Conservation (phyloP, 768 basidiomycete species). For the Boletus subparvulus region DNA sequence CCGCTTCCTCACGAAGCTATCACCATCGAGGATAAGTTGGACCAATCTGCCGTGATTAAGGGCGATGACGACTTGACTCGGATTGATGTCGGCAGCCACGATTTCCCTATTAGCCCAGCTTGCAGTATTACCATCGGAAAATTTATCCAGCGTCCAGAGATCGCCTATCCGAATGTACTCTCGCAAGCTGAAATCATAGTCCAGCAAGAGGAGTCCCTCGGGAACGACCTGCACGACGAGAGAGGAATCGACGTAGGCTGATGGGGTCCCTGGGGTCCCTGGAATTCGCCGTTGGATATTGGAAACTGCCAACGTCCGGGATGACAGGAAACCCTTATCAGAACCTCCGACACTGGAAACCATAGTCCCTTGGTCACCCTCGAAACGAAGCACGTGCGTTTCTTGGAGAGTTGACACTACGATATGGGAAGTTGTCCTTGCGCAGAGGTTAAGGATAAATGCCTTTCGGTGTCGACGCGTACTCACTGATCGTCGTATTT, state of each 20-base stretch:
- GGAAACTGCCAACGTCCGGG: constrained; percentile 62
- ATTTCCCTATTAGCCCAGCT: constrained; percentile 42
- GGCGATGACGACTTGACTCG: constrained; percentile 65
- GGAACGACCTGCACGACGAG: constrained; percentile 73
- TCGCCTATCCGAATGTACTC: constrained; percentile 42
- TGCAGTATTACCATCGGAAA: constrained; percentile 20
- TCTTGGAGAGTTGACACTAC: constrained; percentile 59
- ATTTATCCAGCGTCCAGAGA: constrained; percentile 40
- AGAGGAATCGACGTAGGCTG: constrained; percentile 45
- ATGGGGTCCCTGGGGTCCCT: constrained; percentile 17
- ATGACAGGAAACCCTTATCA: constrained; percentile 48
- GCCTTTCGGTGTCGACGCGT: not conserved
- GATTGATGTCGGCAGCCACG: constrained; percentile 67
- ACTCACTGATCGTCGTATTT: constrained; percentile 52
- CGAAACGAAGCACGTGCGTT: constrained; percentile 55
- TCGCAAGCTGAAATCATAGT: constrained; percentile 48
- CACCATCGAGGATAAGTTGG: constrained; percentile 48
- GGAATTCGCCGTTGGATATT: constrained; percentile 45
- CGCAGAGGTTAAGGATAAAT: not conserved
- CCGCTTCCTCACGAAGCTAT: constrained; percentile 33
- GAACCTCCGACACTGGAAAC: constrained; percentile 34
- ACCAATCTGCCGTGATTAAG: constrained; percentile 53
- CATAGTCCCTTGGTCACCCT: constrained; percentile 19
- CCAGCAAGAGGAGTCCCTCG: constrained; percentile 51
- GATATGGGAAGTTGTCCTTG: constrained; percentile 54